These are phyloP conservation scores for Plantago major DNA, from an alignment of 257 asterid genomes.

Conservation along the genomic window DNA sequence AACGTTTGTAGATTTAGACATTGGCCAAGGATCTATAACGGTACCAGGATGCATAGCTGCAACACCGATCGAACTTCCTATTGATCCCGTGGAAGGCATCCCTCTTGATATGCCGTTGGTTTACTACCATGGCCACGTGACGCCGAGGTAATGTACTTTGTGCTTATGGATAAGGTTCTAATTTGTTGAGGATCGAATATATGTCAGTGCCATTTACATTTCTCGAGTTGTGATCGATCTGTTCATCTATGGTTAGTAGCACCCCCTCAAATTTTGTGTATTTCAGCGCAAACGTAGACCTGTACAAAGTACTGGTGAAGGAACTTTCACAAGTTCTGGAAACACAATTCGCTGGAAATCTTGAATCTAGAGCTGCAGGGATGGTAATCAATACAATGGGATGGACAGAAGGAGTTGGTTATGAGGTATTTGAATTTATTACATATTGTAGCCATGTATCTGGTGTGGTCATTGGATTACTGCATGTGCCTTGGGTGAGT, in stretches of 20 bases:
- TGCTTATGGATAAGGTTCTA: constrained; percentile 4
- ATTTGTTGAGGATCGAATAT: not conserved
- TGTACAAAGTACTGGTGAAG: constrained; percentile 81
- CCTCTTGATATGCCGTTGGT: constrained; percentile 99
- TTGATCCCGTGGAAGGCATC: constrained; percentile 96
- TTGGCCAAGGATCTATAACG: constrained; percentile 96
- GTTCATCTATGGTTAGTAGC: constrained; percentile 9
- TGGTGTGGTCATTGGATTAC: not conserved
- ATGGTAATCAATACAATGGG: constrained; percentile 98
- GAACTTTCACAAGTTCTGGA: constrained; percentile 88
- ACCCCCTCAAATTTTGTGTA: constrained; percentile 26
- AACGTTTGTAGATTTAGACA: constrained; percentile 96
- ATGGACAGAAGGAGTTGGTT: constrained; percentile 94
- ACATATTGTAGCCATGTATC: constrained; percentile 1
- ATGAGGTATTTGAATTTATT: constrained; percentile 54
- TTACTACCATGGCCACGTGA: constrained; percentile 82
- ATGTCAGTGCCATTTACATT: not conserved
- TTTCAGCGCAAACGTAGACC: constrained; percentile 79
- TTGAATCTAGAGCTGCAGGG: constrained; percentile 93
- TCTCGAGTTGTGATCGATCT: not conserved
- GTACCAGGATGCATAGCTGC: constrained; percentile 96
- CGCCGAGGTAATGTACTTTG: constrained; percentile 61
- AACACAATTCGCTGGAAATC: constrained; percentile 72
- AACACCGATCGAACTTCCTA: constrained; percentile 87
- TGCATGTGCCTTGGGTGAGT: constrained; percentile 1